A percentile compares a stretch with the other conserved stretches of the same genome.
phyloP scores from a whole-genome alignment of 1,139 yeast species.

The Protomyces macrosporus region DNA sequence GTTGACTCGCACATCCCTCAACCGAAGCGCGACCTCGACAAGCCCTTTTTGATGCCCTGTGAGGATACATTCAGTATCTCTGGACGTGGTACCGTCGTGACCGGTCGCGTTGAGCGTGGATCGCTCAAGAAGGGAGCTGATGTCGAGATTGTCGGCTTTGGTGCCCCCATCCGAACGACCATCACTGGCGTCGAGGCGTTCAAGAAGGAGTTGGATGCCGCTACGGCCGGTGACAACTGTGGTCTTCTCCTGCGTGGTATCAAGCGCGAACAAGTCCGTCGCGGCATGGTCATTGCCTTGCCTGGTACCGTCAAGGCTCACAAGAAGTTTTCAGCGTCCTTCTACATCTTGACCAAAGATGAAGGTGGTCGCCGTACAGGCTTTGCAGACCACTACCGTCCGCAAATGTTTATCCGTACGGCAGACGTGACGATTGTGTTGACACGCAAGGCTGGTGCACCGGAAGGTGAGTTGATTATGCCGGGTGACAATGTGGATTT shows the following conservation, averaged over 20 bases:
- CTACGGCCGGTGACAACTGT: slow-evolving; percentile 99
- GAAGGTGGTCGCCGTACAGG: slow-evolving; percentile 99
- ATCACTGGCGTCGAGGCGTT: slow-evolving; percentile 99
- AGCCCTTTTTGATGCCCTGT: slow-evolving; percentile 94
- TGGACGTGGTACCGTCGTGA: slow-evolving; percentile 99
- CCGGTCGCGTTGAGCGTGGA: slow-evolving; percentile 99
- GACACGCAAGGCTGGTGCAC: slow-evolving; percentile 74
- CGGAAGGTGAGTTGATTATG: slow-evolving; percentile 64
- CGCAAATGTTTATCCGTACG: slow-evolving; percentile 94
- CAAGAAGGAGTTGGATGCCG: slow-evolving; percentile 95
- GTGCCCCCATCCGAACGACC: slow-evolving; percentile 82
- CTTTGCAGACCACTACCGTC: slow-evolving; percentile 95
- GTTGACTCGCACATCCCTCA: slow-evolving; percentile 95
- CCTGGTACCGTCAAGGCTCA: slow-evolving; percentile 90
- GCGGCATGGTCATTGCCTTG: slow-evolving; percentile 97
- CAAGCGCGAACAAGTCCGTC: slow-evolving; percentile 91
- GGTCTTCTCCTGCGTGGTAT: slow-evolving; percentile 97
- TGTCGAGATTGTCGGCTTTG: slow-evolving; percentile 91
- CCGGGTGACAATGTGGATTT: slow-evolving; percentile 99
- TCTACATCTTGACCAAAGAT: slow-evolving; percentile 87
- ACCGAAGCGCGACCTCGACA: slow-evolving; percentile 91
- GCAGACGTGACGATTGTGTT: slow-evolving; percentile 90
- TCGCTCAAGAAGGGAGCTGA: slow-evolving; percentile 95
- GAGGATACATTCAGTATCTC: slow-evolving; percentile 97
- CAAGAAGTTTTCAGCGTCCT: slow-evolving; percentile 87